These are phyloP conservation scores for Pseudopithomyces chartarum DNA, from an alignment of 2,329 filamentous ascomycete genomes.

Conservation along the genomic window DNA sequence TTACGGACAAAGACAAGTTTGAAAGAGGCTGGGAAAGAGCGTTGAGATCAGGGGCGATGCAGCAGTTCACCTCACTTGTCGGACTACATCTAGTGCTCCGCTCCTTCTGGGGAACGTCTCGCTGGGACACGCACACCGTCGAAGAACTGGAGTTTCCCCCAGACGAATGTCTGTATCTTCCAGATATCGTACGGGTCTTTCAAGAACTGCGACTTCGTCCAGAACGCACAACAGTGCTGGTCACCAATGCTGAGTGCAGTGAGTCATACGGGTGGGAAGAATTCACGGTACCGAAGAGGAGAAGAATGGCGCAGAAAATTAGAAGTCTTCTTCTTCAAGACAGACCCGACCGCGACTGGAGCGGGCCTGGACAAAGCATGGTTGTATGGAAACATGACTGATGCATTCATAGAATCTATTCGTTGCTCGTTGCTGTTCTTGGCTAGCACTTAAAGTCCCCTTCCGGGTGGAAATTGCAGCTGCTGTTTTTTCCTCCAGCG, in stretches of 20 bases:
- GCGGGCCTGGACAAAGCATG: constrained; percentile 1
- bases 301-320: not conserved
- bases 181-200: not conserved
- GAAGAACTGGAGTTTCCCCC: not conserved
- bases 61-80: not conserved
- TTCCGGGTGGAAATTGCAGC: constrained; percentile 33
- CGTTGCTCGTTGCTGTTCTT: too few species aligned
- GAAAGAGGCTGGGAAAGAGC: constrained; percentile 3
- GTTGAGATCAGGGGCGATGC: not conserved
- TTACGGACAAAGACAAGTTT: not conserved
- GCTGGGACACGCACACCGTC: not conserved
- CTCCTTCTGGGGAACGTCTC: not conserved
- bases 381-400: not conserved
- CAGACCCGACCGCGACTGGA: not conserved
- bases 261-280: not conserved
- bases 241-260: not conserved
- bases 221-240: not conserved
- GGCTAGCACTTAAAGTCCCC: constrained; percentile 30
- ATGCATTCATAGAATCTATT: not conserved
- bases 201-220: not conserved
- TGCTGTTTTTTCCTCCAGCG: constrained; percentile 9
- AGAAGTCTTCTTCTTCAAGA: not conserved
- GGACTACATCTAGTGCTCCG: not conserved
- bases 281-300: not conserved
- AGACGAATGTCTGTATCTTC: constrained; percentile 5